Base-by-base conservation (phyloP, 306 rosid species). In the Quercus variabilis region DNA sequence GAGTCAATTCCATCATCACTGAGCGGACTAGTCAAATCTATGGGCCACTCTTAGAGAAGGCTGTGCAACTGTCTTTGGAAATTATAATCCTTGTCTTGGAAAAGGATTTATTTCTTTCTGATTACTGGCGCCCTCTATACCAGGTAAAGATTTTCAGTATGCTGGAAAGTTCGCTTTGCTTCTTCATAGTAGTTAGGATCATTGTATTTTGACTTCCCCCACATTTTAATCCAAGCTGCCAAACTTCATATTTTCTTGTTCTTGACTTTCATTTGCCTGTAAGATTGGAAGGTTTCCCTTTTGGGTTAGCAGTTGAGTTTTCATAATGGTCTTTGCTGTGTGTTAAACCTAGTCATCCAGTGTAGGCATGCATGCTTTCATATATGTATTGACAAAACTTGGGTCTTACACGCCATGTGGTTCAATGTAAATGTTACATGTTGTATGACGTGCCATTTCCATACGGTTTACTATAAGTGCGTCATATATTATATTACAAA, bases 41-140 rank as follows among this genome's bases (percentile, higher is more conserved):
- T 64, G 99, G 99, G 59, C 90, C 82, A 80, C 92, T 92, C 79
- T 76, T 95, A 80, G 97, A 95, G 89, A 95, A 95, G 78, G 93
- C 95, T 63, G 94, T 95, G 78, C 94, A 95, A 83, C 92, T 95
- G 59, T 85, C 96, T 62, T 81, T 95, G 88, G 98, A 92, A 87
- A 92, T 95, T 81, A 86, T 95, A 80, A 83, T 90, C 69, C 96
- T 92, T 35, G 90, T 91, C 28, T 76, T 95, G 72, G 97, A 92
- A 80, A 95, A 91, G 79, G 99, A 95, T 86, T 63, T 90, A 77
- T 80, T 86, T 81, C 91, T 95, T 82, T 93, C 98, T 80, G 98
- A 95, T 91, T 92, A 85, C 76, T 95, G 95, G 98, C 96, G 98
- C 31, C 99, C 99, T 64, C 70, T 90, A 25, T 95, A 91, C 81